A percentile compares a stretch with the other conserved stretches of the same genome.
Conservation (phyloP, 352 stramenopile species). For the Hyaloperonospora arabidopsidis region DNA sequence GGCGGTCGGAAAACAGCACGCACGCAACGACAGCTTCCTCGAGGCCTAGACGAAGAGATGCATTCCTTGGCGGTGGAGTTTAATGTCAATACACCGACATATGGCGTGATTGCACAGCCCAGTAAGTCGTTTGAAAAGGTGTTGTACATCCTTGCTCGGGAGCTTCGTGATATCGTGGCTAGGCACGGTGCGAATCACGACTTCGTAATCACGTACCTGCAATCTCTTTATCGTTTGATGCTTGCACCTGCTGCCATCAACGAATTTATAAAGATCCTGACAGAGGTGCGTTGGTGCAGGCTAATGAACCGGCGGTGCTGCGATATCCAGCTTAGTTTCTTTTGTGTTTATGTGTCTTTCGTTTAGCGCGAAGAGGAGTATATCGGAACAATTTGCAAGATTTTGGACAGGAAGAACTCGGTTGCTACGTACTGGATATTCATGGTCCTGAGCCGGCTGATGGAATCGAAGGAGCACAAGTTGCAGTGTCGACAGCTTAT, state of each 20-base stretch:
- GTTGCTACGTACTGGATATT: constrained; percentile 73
- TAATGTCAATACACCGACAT: constrained; percentile 69
- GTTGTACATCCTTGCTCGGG: constrained; percentile 49
- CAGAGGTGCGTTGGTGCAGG: constrained; percentile 37
- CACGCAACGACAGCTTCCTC: constrained; percentile 51
- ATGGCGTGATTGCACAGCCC: constrained; percentile 60
- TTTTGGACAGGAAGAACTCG: constrained; percentile 44
- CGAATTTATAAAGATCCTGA: constrained; percentile 66
- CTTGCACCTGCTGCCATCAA: constrained; percentile 58
- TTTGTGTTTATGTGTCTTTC: constrained; percentile 5
- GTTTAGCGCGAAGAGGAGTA: constrained; percentile 67
- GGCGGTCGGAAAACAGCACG: constrained; percentile 58
- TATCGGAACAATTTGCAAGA: constrained; percentile 52
- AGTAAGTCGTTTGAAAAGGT: constrained; percentile 78
- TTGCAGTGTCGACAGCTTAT: constrained; percentile 51
- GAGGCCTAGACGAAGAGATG: constrained; percentile 67
- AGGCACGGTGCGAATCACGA: constrained; percentile 52
- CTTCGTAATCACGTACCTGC: constrained; percentile 67
- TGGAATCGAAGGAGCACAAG: constrained; percentile 59
- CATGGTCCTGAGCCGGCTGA: constrained; percentile 50
- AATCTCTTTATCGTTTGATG: constrained; percentile 64
- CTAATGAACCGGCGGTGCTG: neutral
- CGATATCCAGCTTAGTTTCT: neutral
- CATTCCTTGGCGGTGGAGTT: constrained; percentile 64
- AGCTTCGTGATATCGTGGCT: constrained; percentile 60